Conservation (phyloP, 108 stramenopile genomes). For the Nitzschia sp. region DNA sequence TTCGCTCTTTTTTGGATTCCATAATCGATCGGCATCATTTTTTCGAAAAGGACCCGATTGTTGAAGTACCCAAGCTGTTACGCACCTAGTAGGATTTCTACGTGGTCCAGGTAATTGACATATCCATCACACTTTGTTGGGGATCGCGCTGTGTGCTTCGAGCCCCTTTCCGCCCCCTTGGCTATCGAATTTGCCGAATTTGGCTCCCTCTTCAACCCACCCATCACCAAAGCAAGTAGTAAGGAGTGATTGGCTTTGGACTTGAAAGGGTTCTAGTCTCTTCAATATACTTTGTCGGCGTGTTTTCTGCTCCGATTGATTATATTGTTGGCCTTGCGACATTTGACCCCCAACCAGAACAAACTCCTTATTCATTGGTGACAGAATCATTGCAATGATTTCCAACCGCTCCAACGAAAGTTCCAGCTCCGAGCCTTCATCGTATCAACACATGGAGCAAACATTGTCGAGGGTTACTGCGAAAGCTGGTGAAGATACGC, state of each 20-base stretch:
- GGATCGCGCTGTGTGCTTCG: too few relatives aligned
- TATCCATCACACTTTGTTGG: too few relatives aligned
- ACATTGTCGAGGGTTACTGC: not conserved
- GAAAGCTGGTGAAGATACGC: not conserved
- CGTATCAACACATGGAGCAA: slow-evolving; percentile 17
- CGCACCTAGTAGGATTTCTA: not conserved
- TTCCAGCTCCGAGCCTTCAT: not conserved
- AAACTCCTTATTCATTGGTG: not conserved
- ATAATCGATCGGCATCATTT: too few relatives aligned
- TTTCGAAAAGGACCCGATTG: slow-evolving; percentile 2
- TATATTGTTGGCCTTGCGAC: too few relatives aligned
- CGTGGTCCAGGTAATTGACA: too few relatives aligned
- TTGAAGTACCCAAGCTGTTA: not conserved
- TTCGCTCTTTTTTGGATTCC: not conserved
- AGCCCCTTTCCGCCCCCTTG: too few relatives aligned
- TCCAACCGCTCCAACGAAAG: not conserved
- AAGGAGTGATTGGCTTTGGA: not conserved
- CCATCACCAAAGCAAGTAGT: not conserved
- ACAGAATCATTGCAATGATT: not conserved
- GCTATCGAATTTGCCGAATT: not conserved
- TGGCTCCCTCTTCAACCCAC: slow-evolving; percentile 5
- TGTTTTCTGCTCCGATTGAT: too few relatives aligned
- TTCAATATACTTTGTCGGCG: too few relatives aligned
- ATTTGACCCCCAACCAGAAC: too few relatives aligned
- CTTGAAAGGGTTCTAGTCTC: too few relatives aligned